Evolutionary conservation across 371 early-diverging fungal species (phyloP), one percentile per base, ranked within the genome.

Genomic region (Smittium culicis): DNA sequence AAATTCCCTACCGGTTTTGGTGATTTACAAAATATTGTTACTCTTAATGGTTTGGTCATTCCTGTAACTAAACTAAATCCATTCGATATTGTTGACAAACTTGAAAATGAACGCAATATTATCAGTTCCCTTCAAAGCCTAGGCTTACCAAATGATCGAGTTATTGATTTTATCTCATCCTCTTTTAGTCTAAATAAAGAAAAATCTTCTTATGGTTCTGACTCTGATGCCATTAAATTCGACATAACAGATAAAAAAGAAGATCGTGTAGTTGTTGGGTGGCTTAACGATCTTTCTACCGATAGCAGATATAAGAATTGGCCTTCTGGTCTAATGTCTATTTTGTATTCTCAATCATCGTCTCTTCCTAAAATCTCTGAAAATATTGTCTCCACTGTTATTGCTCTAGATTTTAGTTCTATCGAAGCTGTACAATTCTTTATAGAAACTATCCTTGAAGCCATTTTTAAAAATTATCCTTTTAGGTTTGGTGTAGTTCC

Each of bases 221-320:
- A 28, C 8, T 34, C 35, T 24, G 67, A 11, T 8, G 1, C 20
- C 11, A 64, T 33, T 34, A 73, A 84, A 0, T 92, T 88, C 71
- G 94, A 94, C 73, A 85, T 89, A 28, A 88, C 93, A n/a, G 87
- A 88, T 66, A 76, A 72, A 2, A 73, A 77, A 1, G 73, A 74
- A 27, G 71, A 76, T 27, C 64, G 74, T 20, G 78, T 74, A 20
- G 64, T 79, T 24, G 75, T 90, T 16, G 61, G 83, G 20, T 96
- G 96, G 95, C 80, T 88, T 79, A 97, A 95, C 70, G 91, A 97
- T 73, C 70, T 97, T 25, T 92, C 89, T 69, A 85, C 78, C 28
- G 97, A 96, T 67, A 71, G 73, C 0, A 80, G 86, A 17, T 96
- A 94, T 75, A 68, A 76, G 16, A 68, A 70, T 28, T 94, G 91